Evolutionary conservation across 352 stramenopile genomes (phyloP).

Genomic region (Pythium phragmitis): DNA sequence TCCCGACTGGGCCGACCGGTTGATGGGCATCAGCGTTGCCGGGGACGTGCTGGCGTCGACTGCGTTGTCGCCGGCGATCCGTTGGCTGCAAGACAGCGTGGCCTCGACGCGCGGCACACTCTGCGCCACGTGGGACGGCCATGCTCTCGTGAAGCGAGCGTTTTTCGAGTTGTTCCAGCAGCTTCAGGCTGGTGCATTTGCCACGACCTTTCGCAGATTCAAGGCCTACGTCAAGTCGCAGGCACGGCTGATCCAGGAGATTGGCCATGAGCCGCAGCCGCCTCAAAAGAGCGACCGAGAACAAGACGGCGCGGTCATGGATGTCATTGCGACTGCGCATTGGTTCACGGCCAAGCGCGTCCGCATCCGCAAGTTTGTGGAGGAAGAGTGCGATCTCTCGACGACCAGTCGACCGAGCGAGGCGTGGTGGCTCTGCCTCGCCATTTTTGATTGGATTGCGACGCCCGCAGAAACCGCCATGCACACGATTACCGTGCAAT

Average conservation of each 20-base stretch:
- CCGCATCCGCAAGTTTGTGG: constrained; percentile 44
- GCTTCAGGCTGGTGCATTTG: constrained; percentile 20
- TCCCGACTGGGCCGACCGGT: constrained; percentile 10
- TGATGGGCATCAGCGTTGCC: constrained; percentile 20
- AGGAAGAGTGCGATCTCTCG: constrained; percentile 23
- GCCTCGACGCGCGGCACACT: not conserved
- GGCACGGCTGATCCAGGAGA: constrained; percentile 22
- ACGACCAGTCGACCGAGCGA: constrained; percentile 28
- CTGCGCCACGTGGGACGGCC: constrained; percentile 16
- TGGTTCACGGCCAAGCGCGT: constrained; percentile 60
- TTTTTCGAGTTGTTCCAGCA: constrained; percentile 11
- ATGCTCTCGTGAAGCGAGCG: constrained; percentile 6
- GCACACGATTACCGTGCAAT: constrained; percentile 33
- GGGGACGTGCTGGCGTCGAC: constrained; percentile 15
- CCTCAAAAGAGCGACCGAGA: not conserved
- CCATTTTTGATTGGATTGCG: constrained; percentile 50
- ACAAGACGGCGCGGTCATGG: constrained; percentile 11
- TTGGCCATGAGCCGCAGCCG: constrained; percentile 23
- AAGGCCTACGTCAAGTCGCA: constrained; percentile 21
- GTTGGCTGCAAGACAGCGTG: not conserved
- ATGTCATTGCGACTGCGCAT: not conserved
- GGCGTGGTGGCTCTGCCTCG: constrained; percentile 63
- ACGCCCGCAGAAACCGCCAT: constrained; percentile 37
- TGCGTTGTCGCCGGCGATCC: not conserved
- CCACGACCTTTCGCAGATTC: constrained; percentile 1